phyloP scores from a whole-genome alignment of 1,139 yeast species.

The Dujonia santamariae region DNA sequence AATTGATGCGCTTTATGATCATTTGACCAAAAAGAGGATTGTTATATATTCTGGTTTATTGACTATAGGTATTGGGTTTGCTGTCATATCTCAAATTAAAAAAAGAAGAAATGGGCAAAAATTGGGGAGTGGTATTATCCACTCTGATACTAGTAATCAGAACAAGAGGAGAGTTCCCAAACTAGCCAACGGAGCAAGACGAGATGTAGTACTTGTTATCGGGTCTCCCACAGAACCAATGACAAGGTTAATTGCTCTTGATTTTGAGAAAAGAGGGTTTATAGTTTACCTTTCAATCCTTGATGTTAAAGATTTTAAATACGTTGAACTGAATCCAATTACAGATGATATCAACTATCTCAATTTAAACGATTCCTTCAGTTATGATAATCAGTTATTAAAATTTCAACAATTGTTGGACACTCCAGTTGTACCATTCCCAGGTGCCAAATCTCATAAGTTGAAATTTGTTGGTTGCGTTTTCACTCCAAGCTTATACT shows the following conservation, averaged over 20 bases:
- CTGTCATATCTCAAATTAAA: too few relatives aligned
- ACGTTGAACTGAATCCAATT: conserved; percentile 57
- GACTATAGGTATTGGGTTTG: conserved; percentile 29
- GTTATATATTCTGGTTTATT: conserved; percentile 18
- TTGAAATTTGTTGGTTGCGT: conserved; percentile 56
- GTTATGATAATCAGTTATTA: conserved; percentile 27
- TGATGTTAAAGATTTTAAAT: conserved; percentile 59
- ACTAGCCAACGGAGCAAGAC: conserved; percentile 66
- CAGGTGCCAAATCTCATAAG: conserved; percentile 52
- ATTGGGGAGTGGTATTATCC: not conserved
- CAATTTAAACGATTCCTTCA: conserved; percentile 26
- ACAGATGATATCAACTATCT: conserved; percentile 48
- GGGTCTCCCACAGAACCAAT: conserved; percentile 81
- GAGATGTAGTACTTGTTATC: conserved; percentile 68
- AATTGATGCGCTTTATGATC: not conserved
- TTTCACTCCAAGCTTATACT: conserved; percentile 61
- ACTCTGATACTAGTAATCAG: not conserved
- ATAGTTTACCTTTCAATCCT: conserved; percentile 74
- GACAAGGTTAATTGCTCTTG: conserved; percentile 66
- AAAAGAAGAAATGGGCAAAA: conserved; percentile 2
- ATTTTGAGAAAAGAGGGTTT: conserved; percentile 75
- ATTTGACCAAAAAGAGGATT: conserved; percentile 12
- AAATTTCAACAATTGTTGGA: conserved; percentile 42
- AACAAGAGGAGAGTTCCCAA: conserved; percentile 55
- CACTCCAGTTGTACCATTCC: conserved; percentile 43